These are phyloP conservation scores for Leucocoprinus leucothites DNA, from an alignment of 768 basidiomycete genomes.

Conservation along the genomic window DNA sequence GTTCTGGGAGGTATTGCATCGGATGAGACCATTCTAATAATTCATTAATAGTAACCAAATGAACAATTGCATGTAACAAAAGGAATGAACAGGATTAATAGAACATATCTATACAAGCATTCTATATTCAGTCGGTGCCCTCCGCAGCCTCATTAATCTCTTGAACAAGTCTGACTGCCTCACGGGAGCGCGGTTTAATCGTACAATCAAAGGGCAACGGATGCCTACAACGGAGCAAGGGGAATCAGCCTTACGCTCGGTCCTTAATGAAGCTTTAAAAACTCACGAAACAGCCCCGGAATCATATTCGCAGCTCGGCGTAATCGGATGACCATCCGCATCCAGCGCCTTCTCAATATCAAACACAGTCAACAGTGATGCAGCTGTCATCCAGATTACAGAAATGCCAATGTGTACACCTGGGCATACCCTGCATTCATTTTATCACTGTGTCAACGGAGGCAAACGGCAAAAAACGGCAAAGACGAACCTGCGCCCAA, in stretches of 20 bases:
- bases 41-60: no score
- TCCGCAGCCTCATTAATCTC: background rate
- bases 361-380: constrained; percentile 10
- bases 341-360: constrained; percentile 6
- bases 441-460: no score
- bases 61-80: no score
- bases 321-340: constrained; percentile 13
- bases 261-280: background rate
- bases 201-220: background rate
- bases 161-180: background rate
- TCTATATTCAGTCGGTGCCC: background rate
- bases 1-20: no score
- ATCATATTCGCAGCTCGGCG: constrained; percentile 21
- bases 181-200: constrained; percentile 2
- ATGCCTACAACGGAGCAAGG: background rate
- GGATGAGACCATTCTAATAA: no score
- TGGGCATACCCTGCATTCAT: background rate
- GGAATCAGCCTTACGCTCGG: background rate
- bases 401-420: constrained; percentile 5
- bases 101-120: no score
- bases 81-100: no score
- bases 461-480: no score
- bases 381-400: constrained; percentile 1
- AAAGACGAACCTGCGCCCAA: constrained; percentile 15
- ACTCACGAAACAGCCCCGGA: constrained; percentile 25